Evolutionary conservation across 805 yeast species (phyloP).

Genomic region (Candida broadrunensis): DNA sequence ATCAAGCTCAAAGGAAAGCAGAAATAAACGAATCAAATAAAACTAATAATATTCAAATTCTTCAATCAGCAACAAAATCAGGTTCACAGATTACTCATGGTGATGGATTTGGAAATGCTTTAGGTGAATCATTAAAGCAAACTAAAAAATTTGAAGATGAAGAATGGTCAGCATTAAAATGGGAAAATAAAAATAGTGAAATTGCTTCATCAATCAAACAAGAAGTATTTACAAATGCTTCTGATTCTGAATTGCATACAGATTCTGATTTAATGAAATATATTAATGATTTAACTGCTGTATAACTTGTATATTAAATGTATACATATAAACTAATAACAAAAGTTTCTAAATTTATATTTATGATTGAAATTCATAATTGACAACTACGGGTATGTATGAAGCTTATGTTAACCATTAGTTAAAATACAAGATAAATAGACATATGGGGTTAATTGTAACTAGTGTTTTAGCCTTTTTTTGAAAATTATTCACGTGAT

Average conservation of each 20-base stretch:
- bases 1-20: conserved; percentile 36
- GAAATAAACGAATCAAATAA: conserved; percentile 35
- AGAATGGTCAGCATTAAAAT: conserved; percentile 31
- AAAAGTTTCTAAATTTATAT: neutral
- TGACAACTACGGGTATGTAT: neutral
- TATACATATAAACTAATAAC: neutral
- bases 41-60: conserved; percentile 32
- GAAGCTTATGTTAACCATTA: too few species aligned
- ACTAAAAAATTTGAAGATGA: conserved; percentile 41
- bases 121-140: conserved; percentile 39
- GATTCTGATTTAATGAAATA: conserved; percentile 24
- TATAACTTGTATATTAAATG: neutral
- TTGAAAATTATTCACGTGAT: too few species aligned
- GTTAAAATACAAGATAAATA: too few species aligned
- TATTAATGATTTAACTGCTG: conserved; percentile 9
- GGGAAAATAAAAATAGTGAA: conserved; percentile 20
- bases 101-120: conserved; percentile 26
- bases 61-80: conserved; percentile 39
- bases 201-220: conserved; percentile 12
- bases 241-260: conserved; percentile 15
- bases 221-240: conserved; percentile 13
- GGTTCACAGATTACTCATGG: conserved; percentile 13
- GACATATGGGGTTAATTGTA: too few species aligned
- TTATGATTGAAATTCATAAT: too few species aligned
- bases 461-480: too few species aligned